Base-by-base conservation (phyloP, 1,139 yeast species). In the Candida mesenterica region DNA sequence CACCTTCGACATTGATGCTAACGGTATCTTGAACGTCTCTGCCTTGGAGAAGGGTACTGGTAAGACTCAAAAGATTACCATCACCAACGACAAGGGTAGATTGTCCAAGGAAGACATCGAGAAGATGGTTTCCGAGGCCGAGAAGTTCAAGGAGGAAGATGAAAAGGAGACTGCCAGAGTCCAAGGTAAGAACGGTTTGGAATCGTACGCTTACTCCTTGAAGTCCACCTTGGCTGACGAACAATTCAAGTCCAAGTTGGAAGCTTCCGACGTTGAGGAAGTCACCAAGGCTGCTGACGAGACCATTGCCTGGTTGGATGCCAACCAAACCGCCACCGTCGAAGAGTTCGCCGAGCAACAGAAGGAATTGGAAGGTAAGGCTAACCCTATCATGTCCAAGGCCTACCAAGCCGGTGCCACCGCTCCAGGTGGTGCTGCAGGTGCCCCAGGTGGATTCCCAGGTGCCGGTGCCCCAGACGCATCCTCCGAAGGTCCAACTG, bases 11-110 rank as follows among this genome's bases (percentile, higher is more conserved):
- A 74, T 89, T 55, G 97, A 89, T 63, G 96, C 96, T 48, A 88
- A 88, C 61, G 97, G 97, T 72, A 89, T 89, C 64, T 75, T 89
- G 69, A 90, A 87, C 68, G 97, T 90, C 44, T 76, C 89, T 47
- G 97, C 97, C 43, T 72, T 84, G 44, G 97, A 90, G 66, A 90
- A 90, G 77, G 97, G 96, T 62, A 90, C 97, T 46, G 96, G 96
- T 61, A 68, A 68, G 61, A 61, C 72, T 52, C 72, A 68, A 63
- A 59, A 68, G 59, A 69, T 69, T 49, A 69, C 75, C 46, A 69
- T 69, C 49, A 68, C 73, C 53, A 69, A 68, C 57, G 75, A 69
- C 51, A 68, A 69, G 62, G 74, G 74, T 58, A 68, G 75, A 65
- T 68, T 69, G 55, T 68, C 75, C 36, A 68, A 69, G 62, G 75